A percentile compares a stretch with the other conserved stretches of the same genome.
Conservation (phyloP, 441 rosid genomes). For the Daphne laureola region DNA sequence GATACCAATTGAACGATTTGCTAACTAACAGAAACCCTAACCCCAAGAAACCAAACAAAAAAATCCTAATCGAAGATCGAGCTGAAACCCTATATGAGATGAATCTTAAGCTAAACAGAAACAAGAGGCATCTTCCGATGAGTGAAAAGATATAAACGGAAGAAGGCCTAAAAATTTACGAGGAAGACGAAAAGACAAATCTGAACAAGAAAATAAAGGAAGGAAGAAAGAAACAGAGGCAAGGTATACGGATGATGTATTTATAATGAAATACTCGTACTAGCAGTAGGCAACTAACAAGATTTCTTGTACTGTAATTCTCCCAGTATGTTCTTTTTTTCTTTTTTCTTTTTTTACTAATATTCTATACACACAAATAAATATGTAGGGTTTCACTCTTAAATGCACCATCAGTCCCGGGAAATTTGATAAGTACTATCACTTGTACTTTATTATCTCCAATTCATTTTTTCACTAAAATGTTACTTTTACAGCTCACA, state of each 20-base stretch:
- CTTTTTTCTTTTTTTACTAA: too few species aligned
- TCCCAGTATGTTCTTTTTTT: too few species aligned
- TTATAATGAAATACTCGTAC: neutral
- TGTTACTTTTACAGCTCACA: too few species aligned
- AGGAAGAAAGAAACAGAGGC: constrained; percentile 6
- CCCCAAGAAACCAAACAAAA: neutral
- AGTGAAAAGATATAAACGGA: constrained; percentile 22
- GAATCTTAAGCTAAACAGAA: constrained; percentile 10
- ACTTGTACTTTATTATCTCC: too few species aligned
- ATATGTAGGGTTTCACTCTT: too few species aligned
- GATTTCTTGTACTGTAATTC: neutral
- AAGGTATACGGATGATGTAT: neutral
- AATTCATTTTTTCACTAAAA: too few species aligned
- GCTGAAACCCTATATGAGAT: constrained; percentile 14
- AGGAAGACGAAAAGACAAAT: neutral
- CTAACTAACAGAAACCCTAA: neutral
- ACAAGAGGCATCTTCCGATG: constrained; percentile 47
- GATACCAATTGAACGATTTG: constrained; percentile 10
- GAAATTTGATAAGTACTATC: too few species aligned
- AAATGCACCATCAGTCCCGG: too few species aligned
- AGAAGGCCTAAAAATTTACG: neutral
- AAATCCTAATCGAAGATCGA: neutral
- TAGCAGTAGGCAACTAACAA: constrained; percentile 3
- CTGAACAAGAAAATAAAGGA: neutral
- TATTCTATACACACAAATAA: too few species aligned